Conservation (phyloP, 148 eudicot genomes). For the Persicaria tinctoria region DNA sequence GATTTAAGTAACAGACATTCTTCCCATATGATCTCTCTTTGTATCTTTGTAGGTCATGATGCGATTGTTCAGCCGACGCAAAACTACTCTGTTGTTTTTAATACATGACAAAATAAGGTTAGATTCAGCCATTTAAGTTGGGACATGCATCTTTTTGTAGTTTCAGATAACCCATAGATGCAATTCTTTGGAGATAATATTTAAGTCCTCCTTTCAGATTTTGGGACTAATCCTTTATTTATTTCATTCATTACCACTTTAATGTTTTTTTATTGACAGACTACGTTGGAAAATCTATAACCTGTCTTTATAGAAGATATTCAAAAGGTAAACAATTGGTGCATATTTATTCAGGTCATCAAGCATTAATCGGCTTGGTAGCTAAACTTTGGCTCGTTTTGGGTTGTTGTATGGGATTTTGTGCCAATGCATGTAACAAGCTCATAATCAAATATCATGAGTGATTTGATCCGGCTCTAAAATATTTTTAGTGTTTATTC, state of each 20-base stretch:
- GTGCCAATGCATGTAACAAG: too few relatives aligned
- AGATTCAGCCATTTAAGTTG: conserved; percentile 18
- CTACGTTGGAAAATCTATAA: conserved; percentile 85
- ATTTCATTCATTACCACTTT: neutral
- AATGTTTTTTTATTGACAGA: conserved; percentile 29
- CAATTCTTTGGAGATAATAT: neutral
- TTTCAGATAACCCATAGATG: too few relatives aligned
- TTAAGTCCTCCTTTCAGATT: neutral
- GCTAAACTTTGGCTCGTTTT: neutral
- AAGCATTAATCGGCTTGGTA: neutral
- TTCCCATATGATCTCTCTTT: conserved; percentile 5
- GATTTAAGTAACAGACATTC: neutral
- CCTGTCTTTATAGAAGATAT: conserved; percentile 87
- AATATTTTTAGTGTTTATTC: too few relatives aligned
- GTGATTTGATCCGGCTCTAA: too few relatives aligned
- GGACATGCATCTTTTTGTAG: neutral
- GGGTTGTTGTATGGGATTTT: too few relatives aligned
- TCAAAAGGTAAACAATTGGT: conserved; percentile 56
- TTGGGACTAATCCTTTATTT: neutral
- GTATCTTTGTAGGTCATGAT: conserved; percentile 65
- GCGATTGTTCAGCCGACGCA: conserved; percentile 93
- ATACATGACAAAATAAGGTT: conserved; percentile 97
- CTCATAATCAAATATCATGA: too few relatives aligned
- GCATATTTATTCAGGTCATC: conserved; percentile 11
- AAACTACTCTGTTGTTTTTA: conserved; percentile 90